Evolutionary conservation across 495 filamentous ascomycete species (phyloP), one percentile per base, ranked within the genome.

Genomic region (Thozetella sp.): DNA sequence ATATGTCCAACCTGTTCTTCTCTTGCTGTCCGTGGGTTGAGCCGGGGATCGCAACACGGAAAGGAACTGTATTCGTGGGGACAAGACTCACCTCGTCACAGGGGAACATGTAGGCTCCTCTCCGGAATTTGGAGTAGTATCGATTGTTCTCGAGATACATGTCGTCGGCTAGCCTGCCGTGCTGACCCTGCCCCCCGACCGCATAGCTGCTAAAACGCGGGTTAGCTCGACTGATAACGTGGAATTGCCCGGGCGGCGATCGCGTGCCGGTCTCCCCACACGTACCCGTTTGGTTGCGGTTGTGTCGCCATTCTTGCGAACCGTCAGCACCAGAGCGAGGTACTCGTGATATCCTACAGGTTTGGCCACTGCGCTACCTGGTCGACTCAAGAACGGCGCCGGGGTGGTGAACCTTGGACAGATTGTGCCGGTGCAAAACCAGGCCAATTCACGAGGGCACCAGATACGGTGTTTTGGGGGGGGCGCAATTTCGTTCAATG

Each of bases 1-100:
- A 87, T 37, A 93, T 88, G 62, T 95, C 91, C 53, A 93, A 78
- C 26, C 89, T 86, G 64, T 93, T 88, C 70, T 86, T 82, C 67
- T 95, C 91, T 53, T 76, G 71, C 79, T 89, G 67, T 30, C 57
- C 43, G 48, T 30, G 67, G 46, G 60, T 72, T 70, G 40, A 58
- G 34, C 23, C 11, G 34, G 22, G 27, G 46, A 22, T 24, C n/a
- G 37, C 19, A 63, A 65, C 59, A 65, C 45, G 54, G 23, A 53
- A 60, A 25, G 24, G 37, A 52, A 13, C 23, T 30, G 22, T 15
- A 25, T 10, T 3, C 12, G 45, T 50, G 54, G 23, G 22, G 1
- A 46, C 27, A 40, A 30, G 62, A 30, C 71, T 43, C 66, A 86
- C 85, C 75, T 88, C 85, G 59, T 88, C 85, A 59, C 83, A 82